Conservation (phyloP, 2,329 filamentous ascomycete genomes). For the Rhinocladiella similis region DNA sequence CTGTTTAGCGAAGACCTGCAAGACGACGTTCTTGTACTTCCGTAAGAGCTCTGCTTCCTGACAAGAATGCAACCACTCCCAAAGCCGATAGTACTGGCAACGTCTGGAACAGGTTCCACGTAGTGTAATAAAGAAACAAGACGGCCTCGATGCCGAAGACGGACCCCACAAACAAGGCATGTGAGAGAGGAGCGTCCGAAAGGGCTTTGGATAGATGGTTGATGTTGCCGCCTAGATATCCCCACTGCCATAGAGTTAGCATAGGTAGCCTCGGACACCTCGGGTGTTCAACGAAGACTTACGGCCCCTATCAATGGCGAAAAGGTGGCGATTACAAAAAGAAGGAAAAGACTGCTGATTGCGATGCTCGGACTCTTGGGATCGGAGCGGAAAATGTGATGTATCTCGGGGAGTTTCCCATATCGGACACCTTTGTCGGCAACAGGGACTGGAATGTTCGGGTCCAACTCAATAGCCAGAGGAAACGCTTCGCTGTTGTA, state of each 20-base stretch:
- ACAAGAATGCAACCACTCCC: slow-evolving; percentile 73
- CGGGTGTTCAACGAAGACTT: slow-evolving; percentile 40
- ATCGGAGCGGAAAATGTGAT: slow-evolving; percentile 84
- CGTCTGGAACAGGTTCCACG: slow-evolving; percentile 88
- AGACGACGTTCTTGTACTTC: slow-evolving; percentile 89
- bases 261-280: not conserved
- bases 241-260: slow-evolving; percentile 65
- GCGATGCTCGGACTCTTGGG: slow-evolving; percentile 77
- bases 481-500: slow-evolving; percentile 73
- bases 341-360: slow-evolving; percentile 74
- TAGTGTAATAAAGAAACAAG: slow-evolving; percentile 92
- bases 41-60: slow-evolving; percentile 83
- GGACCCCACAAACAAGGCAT: slow-evolving; percentile 82
- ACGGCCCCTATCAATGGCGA: slow-evolving; percentile 72
- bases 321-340: slow-evolving; percentile 70
- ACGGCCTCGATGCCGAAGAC: slow-evolving; percentile 84
- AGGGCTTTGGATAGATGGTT: slow-evolving; percentile 76
- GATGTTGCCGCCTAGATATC: slow-evolving; percentile 77
- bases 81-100: slow-evolving; percentile 72
- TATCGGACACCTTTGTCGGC: slow-evolving; percentile 76
- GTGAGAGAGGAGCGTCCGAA: slow-evolving; percentile 73
- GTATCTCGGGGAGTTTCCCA: slow-evolving; percentile 78
- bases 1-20: slow-evolving; percentile 62
- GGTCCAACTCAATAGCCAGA: slow-evolving; percentile 65
- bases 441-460: slow-evolving; percentile 58